Base-by-base conservation (phyloP, 768 basidiomycete genomes). In the Trametes gibbosa region DNA sequence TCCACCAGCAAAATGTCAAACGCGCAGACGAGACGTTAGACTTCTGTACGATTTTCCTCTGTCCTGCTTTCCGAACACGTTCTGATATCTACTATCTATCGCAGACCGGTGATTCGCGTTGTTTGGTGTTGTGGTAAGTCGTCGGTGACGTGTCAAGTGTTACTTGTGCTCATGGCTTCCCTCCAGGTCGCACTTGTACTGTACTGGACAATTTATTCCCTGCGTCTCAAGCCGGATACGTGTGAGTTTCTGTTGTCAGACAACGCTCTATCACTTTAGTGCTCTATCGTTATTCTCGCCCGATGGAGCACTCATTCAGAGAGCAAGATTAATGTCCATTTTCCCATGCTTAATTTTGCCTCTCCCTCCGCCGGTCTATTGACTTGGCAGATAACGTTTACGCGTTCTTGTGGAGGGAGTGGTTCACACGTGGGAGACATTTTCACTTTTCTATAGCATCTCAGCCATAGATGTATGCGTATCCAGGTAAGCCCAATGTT, bases 21-120 rank as follows among this genome's bases (percentile, higher is more conserved):
- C 84, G 91, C 67, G 84, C 85, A 41, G 93, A 98, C 77, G 96
- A 98, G 69, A 98, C 94, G 27, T 90, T 91, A 75, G 96, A 97
- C 63, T 99, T 99, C 74, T 99, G 95, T 89, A 67, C 64, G 79
- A 72, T 16, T 25, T 40, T n/a, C n/a, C 42, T 23, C 29, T 8
- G 23, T 29, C 34, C 39, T 35, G 51, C 8, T 16, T 51, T 42
- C 16, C 4, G 5, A 10, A 4, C 29, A 14, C 34, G 39, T 24
- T 46, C 27, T 46, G 50, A 23, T 6, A 19, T 47, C 41, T 13
- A 19, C 61, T 63, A 23, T 14, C 17, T 25, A 27, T 23, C 68
- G 10, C 65, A 81, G 79, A 80, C 58, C 80, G 79, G 67, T 74
- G 61, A 69, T 77, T 25, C 61, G 56, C 47, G 23, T 42, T 12